Base-by-base conservation (phyloP, 352 stramenopile species). In the Pythium aphanidermatum region DNA sequence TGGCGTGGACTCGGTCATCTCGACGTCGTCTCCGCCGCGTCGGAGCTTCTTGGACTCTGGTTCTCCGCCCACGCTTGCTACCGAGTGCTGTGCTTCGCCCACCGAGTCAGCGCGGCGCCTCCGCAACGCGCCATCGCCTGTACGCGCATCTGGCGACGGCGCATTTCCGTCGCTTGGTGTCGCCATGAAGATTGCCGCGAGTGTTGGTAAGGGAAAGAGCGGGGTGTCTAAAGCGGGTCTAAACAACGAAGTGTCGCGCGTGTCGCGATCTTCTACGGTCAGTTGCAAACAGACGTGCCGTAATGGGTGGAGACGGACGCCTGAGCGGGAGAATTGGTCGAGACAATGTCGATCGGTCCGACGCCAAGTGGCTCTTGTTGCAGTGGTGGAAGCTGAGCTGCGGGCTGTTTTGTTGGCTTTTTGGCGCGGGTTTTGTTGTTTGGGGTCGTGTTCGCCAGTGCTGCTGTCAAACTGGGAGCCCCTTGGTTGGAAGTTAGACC, bases 361-460 rank as follows among this genome's bases (percentile, higher is more conserved):
- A n/a, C n/a, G n/a, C n/a, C n/a, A n/a, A n/a, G n/a, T n/a, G n/a
- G n/a, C n/a, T n/a, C n/a, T n/a, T n/a, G n/a, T n/a, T n/a, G n/a
- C n/a, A n/a, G n/a, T n/a, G n/a, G n/a, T n/a, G n/a, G n/a, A n/a
- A n/a, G n/a, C n/a, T n/a, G n/a, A n/a, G n/a, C n/a, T n/a, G n/a
- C n/a, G 19, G n/a, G 16, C n/a, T 39, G 12, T 39, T 39, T 17
- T 36, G 33, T 39, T 39, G 33, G 23, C 16, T 39, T 59, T 49
- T 60, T 60, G 44, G 52, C 52, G 44, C 44, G 37, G 44, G 36
- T 39, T 52, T 47, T 47, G 20, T 47, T 45, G 37, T 9, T 29
- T n/a, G 5, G 17, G 3, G 31, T 8, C 20, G 33, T 39, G 13
- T 8, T 11, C 17, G 33, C 6, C 37, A 28, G 23, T 17, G 34